Conservation (phyloP, 2,329 filamentous ascomycete species). For the Fusarium humuli region DNA sequence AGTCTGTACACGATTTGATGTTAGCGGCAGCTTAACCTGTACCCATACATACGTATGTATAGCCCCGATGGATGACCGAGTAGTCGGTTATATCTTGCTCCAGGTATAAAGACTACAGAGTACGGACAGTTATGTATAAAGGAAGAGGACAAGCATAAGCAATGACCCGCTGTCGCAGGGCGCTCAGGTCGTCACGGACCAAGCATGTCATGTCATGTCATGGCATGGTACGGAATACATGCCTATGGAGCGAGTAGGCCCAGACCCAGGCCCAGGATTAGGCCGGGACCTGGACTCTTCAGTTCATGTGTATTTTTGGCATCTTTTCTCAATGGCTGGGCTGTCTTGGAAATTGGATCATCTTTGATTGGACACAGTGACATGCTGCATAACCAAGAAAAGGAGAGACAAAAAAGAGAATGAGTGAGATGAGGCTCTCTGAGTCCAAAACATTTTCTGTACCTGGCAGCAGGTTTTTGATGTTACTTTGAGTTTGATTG, state of each 20-base stretch:
- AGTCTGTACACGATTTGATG: background rate
- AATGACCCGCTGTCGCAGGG: slow-evolving; percentile 19
- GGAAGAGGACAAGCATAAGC: slow-evolving; percentile 5
- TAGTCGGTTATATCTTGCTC: background rate
- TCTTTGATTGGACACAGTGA: slow-evolving; percentile 8
- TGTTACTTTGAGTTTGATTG: slow-evolving; percentile 5
- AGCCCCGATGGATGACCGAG: background rate
- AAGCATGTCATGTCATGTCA: background rate
- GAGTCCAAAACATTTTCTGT: background rate
- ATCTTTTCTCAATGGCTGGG: background rate
- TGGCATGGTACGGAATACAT: background rate
- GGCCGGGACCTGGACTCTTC: background rate
- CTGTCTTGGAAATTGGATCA: slow-evolving; percentile 14
- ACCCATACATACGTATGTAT: background rate
- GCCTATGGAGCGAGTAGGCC: background rate
- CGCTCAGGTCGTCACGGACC: slow-evolving; percentile 15
- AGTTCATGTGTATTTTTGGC: slow-evolving; percentile 35
- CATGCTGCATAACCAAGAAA: background rate
- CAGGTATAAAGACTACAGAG: background rate
- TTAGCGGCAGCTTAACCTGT: background rate
- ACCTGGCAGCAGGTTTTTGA: slow-evolving; percentile 1
- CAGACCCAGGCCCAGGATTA: background rate
- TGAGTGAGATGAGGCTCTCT: slow-evolving; percentile 1
- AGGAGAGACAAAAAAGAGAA: background rate
- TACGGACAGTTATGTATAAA: background rate